phyloP scores from a whole-genome alignment of 805 yeast species.

The Kluyveromyces starmeri region DNA sequence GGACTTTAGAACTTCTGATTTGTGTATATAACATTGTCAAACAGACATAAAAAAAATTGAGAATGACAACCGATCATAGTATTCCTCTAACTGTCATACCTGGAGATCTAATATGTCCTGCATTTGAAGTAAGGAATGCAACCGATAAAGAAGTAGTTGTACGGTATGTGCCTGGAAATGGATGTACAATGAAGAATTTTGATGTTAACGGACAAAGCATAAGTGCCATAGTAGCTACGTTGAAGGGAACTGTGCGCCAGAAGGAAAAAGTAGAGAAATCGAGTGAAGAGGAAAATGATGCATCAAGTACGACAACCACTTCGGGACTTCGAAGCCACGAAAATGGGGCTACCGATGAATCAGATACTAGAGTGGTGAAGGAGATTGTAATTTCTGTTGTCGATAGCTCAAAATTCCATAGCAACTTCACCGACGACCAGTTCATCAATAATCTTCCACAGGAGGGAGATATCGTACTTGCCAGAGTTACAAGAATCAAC shows the following conservation, averaged over 20 bases:
- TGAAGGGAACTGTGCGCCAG: constrained; percentile 51
- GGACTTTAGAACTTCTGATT: no score
- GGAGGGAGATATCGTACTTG: constrained; percentile 77
- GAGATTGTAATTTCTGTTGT: constrained; percentile 24
- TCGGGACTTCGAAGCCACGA: background rate
- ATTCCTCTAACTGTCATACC: constrained; percentile 54
- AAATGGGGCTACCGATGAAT: constrained; percentile 7
- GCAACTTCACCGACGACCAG: constrained; percentile 15
- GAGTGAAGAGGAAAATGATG: constrained; percentile 8
- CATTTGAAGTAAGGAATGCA: constrained; percentile 31
- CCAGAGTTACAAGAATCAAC: constrained; percentile 59
- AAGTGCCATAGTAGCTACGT: constrained; percentile 45
- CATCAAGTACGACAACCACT: constrained; percentile 10
- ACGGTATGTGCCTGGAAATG: constrained; percentile 54
- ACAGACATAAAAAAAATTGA: no score
- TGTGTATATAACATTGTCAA: no score
- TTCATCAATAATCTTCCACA: constrained; percentile 55
- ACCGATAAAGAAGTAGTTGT: constrained; percentile 27
- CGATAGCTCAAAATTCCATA: constrained; percentile 13
- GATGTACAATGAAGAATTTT: constrained; percentile 45
- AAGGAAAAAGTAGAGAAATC: constrained; percentile 19
- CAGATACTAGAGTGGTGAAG: constrained; percentile 13
- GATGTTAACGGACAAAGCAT: constrained; percentile 32
- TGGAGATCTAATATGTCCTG: constrained; percentile 70
- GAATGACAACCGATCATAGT: background rate